These are phyloP conservation scores for Galeopsis tetrahit DNA, from an alignment of 257 asterid species.

Conservation along the genomic window DNA sequence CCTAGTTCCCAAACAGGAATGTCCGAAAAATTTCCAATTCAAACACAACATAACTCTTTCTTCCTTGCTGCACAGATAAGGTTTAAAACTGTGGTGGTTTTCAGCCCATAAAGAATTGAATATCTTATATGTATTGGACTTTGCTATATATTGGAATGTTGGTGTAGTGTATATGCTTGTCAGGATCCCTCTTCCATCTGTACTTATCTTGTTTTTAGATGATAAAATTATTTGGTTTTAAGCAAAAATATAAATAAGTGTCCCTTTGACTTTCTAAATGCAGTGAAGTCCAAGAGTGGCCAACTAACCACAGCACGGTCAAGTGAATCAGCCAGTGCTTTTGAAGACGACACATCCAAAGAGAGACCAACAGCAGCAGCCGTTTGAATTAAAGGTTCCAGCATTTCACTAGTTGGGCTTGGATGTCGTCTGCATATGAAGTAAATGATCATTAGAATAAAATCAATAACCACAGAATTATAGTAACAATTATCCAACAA, in stretches of 20 bases:
- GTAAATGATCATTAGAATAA: conserved; percentile 26
- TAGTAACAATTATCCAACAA: conserved; percentile 19
- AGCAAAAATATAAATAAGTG: neutral
- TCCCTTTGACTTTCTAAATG: neutral
- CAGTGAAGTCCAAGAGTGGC: conserved; percentile 30
- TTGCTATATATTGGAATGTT: neutral
- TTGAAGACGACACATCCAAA: conserved; percentile 91
- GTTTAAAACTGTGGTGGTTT: neutral
- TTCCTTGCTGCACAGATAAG: conserved; percentile 30
- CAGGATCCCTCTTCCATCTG: neutral
- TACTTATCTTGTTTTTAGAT: neutral
- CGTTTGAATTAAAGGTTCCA: conserved; percentile 88
- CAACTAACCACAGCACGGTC: conserved; percentile 91
- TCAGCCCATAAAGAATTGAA: neutral
- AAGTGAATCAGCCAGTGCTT: conserved; percentile 96
- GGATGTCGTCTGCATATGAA: conserved; percentile 89
- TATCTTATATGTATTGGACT: neutral
- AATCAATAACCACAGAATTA: conserved; percentile 22
- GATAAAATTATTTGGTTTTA: neutral
- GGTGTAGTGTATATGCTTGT: neutral
- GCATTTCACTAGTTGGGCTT: conserved; percentile 96
- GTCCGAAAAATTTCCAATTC: neutral
- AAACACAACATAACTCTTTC: neutral
- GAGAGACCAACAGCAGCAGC: conserved; percentile 89
- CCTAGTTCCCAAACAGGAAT: neutral